Evolutionary conservation across 78 protist species (phyloP), one percentile per base, ranked within the genome.

Genomic region (Dictyostelium intermedium): DNA sequence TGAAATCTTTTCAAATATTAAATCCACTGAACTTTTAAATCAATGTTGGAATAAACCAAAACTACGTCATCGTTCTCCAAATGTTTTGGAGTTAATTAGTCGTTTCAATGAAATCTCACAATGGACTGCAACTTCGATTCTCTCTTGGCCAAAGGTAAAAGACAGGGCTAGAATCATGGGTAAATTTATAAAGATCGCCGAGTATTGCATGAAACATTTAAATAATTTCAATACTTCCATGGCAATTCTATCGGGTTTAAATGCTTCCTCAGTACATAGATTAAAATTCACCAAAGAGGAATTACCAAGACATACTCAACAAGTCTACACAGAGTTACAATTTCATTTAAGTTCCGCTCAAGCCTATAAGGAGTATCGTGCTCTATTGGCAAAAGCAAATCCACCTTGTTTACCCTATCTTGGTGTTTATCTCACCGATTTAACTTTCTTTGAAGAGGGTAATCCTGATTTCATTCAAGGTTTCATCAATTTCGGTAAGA

Each of bases 21-120:
- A 91, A 73, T n/a, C 97, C 2, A 35, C 87, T 3, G 98, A 97
- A 74, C 61, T 97, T 18, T 39, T 97, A 14, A 96, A 97, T 63
- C 95, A 85, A 50, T 89, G 95, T 18, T 97, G 98, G 98, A 92
- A 85, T 81, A 95, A 97, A 82, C 89, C 92, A n/a, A 93, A 94
- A 63, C 30, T 89, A 34, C 79, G 91, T 50, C 91, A 96, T 41
- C 76, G 96, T 45, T 93, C 98, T 8, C 97, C 97, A 16, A 70
- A 95, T 60, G 97, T 84, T 10, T 45, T 95, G 18, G 47, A 63
- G 7, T 43, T 95, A 9, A 95, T 95, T 39, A 47, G 60, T 27
- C 53, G 97, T 27, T 85, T 87, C 92, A 95, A 95, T 66, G 91
- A 84, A 61, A 91, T 83, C 30, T 83, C 97, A 2, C 84, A 93